Evolutionary conservation across 768 basidiomycete species (phyloP), one percentile per base, ranked within the genome.

Genomic region (Tulasnella sp.): DNA sequence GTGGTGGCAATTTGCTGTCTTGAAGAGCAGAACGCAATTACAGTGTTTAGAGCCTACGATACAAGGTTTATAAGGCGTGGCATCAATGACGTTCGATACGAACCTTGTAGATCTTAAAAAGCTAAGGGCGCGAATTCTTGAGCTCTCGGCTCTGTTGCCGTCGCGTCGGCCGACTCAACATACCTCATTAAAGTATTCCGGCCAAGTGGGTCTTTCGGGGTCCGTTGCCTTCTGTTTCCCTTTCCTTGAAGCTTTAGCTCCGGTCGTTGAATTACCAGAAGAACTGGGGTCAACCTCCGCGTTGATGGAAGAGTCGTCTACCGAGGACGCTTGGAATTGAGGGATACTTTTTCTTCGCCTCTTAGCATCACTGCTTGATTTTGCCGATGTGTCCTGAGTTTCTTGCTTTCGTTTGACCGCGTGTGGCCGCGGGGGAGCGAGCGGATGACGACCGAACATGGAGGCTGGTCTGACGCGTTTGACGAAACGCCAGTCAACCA

Each of bases 11-110:
- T 82, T 78, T 92, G 89, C 79, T 93, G 92, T 78, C 93, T 86
- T 0, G 93, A 90, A 2, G 93, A 92, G 49, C 94, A 87, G 80
- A 97, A 97, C 0, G 92, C 94, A 52, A 96, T 87, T 4, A 97
- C 93, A 17, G 94, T 93, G 79, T 96, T 96, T 68, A 96, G 84
- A 12, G 94, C 93, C 93, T 96, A 67, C 15, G n/a, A 37, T 8
- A 58, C 22, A n/a, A 19, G 52, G 17, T 38, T 68, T 52, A 12
- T 42, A 37, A n/a, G 14, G 38, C 11, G 52, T 3, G n/a, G 17
- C 49, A 68, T 14, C 15, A 6, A 11, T 40, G 19, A 29, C 29
- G 17, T 0, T 2, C n/a, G 37, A 38, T 38, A 15, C 81, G 74
- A 78, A 84, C 85, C 83, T 87, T 85, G 82, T 84, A 85, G 31